Conservation (phyloP, 345 rosid genomes). For the Eutrema yunnanense region DNA sequence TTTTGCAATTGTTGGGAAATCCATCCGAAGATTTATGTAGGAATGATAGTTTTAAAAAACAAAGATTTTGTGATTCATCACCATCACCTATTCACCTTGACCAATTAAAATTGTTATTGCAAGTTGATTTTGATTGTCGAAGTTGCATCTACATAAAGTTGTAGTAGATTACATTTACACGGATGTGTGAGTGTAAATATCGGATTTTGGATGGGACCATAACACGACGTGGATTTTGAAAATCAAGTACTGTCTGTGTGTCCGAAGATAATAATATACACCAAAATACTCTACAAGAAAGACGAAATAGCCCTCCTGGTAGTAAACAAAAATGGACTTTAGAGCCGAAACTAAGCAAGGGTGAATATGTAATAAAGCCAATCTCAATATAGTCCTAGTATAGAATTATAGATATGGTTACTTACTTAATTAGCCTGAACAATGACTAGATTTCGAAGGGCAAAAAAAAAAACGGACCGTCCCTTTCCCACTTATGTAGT, state of each 20-base stretch:
- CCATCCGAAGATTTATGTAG: no score
- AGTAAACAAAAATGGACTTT: neutral
- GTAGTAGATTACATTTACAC: neutral
- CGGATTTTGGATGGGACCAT: conserved; percentile 10
- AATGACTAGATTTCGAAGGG: neutral
- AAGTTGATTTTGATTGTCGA: neutral
- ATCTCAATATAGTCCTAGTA: neutral
- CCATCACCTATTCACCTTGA: neutral
- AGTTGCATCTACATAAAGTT: neutral
- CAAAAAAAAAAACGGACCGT: conserved; percentile 6
- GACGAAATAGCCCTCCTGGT: neutral
- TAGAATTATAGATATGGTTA: neutral
- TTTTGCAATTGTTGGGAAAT: no score
- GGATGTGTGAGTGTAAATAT: neutral
- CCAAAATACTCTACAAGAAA: neutral
- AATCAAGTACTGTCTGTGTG: neutral
- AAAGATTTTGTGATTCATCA: neutral
- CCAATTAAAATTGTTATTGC: neutral
- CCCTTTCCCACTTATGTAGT: neutral
- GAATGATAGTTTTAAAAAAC: neutral
- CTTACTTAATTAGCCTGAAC: neutral
- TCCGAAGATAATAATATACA: neutral
- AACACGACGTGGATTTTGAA: neutral
- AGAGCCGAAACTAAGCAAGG: neutral
- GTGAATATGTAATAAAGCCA: neutral